Evolutionary conservation across 495 filamentous ascomycete species (phyloP).

Genomic region (Barbatosphaeria neglecta): DNA sequence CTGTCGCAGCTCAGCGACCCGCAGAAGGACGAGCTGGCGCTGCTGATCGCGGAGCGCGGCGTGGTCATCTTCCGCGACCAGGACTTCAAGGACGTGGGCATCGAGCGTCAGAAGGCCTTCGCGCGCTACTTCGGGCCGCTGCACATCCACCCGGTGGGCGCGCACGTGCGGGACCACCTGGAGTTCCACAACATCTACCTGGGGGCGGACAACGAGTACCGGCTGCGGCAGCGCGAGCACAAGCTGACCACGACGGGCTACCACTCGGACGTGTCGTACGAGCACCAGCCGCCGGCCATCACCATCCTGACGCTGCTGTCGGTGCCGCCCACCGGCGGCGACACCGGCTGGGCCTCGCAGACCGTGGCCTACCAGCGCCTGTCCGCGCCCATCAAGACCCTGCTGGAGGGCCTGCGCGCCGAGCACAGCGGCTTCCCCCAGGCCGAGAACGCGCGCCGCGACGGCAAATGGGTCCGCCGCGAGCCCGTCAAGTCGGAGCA

Average conservation of each 20-base stretch:
- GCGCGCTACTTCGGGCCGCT: slow-evolving; percentile 55
- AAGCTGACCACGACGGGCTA: slow-evolving; percentile 33
- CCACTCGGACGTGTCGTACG: slow-evolving; percentile 50
- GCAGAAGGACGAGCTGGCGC: slow-evolving; percentile 65
- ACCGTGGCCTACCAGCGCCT: slow-evolving; percentile 63
- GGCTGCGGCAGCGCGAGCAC: slow-evolving; percentile 29
- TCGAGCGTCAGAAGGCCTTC: slow-evolving; percentile 51
- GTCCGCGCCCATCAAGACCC: slow-evolving; percentile 55
- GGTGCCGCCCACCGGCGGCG: slow-evolving; percentile 63
- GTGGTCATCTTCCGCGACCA: slow-evolving; percentile 67
- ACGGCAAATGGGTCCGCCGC: slow-evolving; percentile 53
- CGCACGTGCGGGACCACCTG: slow-evolving; percentile 29
- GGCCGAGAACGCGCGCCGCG: slow-evolving; percentile 48
- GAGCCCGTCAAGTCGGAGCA: slow-evolving; percentile 56
- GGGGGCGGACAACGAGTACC: slow-evolving; percentile 34
- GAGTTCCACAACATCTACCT: slow-evolving; percentile 38
- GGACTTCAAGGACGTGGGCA: slow-evolving; percentile 48
- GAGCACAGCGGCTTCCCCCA: slow-evolving; percentile 63
- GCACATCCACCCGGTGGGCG: slow-evolving; percentile 46
- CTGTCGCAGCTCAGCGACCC: slow-evolving; percentile 53
- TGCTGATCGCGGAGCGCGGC: slow-evolving; percentile 57
- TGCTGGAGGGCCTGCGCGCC: slow-evolving; percentile 59
- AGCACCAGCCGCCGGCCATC: slow-evolving; percentile 67
- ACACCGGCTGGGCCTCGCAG: slow-evolving; percentile 65
- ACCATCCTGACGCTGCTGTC: slow-evolving; percentile 59